Evolutionary conservation across 805 yeast species (phyloP).

Genomic region (Candida nitratophila): DNA sequence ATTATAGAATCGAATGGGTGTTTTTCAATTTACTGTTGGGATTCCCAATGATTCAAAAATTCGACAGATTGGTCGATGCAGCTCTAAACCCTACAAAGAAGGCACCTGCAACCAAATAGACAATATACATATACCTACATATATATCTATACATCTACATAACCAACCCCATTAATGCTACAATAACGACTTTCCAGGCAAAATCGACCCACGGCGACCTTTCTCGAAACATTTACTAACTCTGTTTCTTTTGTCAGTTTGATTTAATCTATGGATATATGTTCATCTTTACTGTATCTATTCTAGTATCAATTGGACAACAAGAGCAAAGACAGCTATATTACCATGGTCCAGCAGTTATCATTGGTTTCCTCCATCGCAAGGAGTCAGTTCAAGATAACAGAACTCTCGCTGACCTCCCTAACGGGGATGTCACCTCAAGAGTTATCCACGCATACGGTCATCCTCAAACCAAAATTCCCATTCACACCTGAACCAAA

Average conservation of each 20-base stretch:
- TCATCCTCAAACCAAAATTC: constrained; percentile 41
- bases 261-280: no score
- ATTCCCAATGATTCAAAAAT: constrained; percentile 39
- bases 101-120: no score
- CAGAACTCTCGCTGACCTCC: constrained; percentile 42
- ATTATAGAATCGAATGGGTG: constrained; percentile 44
- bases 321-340: no score
- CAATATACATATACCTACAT: no score
- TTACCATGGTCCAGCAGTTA: constrained; percentile 54
- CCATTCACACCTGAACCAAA: constrained; percentile 46
- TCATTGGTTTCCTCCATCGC: constrained; percentile 40
- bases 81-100: background rate
- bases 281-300: no score
- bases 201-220: no score
- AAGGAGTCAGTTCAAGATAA: constrained; percentile 32
- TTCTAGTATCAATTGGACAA: no score
- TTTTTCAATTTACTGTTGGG: constrained; percentile 58
- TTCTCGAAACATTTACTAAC: no score
- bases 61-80: constrained; percentile 16
- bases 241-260: no score
- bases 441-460: constrained; percentile 39
- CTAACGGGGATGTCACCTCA: constrained; percentile 45
- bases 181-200: no score
- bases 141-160: no score
- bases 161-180: no score